Conservation (phyloP, 441 rosid genomes). For the Euphorbia celastroides region DNA sequence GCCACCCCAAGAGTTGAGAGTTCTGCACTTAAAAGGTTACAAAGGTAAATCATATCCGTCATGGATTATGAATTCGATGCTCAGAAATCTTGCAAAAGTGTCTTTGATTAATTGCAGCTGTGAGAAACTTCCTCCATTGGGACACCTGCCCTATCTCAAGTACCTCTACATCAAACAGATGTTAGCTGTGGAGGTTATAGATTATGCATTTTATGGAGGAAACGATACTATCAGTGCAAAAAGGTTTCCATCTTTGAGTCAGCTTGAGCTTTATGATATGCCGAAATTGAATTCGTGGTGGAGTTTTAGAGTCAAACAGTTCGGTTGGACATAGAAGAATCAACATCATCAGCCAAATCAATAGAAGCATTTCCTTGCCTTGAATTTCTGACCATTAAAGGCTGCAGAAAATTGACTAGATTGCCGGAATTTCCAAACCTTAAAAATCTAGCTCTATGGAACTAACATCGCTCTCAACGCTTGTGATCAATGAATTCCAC, state of each 20-base stretch:
- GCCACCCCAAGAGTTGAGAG: constrained; percentile 15
- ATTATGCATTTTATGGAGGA: constrained; percentile 13
- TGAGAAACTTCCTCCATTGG: constrained; percentile 17
- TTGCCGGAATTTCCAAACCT: constrained; percentile 17
- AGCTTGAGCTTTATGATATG: constrained; percentile 19
- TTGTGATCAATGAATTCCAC: constrained; percentile 15
- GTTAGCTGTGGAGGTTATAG: constrained; percentile 12
- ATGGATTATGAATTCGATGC: constrained; percentile 11
- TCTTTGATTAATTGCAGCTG: constrained; percentile 9
- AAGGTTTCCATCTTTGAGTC: constrained; percentile 18
- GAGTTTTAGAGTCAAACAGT: background rate
- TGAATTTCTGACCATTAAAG: constrained; percentile 12
- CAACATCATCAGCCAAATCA: background rate
- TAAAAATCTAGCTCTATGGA: constrained; percentile 16
- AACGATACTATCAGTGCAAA: background rate
- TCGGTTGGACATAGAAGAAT: background rate
- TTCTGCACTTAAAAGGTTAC: constrained; percentile 11
- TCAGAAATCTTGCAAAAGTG: constrained; percentile 11
- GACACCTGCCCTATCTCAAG: constrained; percentile 17
- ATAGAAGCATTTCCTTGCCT: constrained; percentile 18
- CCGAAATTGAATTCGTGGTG: constrained; percentile 12
- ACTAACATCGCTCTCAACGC: constrained; percentile 12
- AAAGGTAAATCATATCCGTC: constrained; percentile 8
- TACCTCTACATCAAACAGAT: constrained; percentile 14
- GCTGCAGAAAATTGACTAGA: constrained; percentile 7